These are phyloP conservation scores for Penicillium parvum DNA, from an alignment of 495 filamentous ascomycete species.

Conservation along the genomic window DNA sequence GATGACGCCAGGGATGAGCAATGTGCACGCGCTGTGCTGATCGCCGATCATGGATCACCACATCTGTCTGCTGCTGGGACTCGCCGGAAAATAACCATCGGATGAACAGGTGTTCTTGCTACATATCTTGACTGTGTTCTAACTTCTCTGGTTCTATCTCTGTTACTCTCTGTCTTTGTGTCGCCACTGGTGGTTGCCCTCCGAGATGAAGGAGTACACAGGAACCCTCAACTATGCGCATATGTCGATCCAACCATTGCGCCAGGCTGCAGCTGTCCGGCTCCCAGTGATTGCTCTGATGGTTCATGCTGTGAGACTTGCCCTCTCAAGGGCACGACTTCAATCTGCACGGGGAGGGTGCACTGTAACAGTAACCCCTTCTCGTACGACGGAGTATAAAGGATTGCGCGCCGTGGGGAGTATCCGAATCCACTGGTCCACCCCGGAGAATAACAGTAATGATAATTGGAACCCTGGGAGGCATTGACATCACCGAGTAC, in stretches of 20 bases:
- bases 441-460: slow-evolving; percentile 25
- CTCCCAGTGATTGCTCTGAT: no score
- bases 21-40: slow-evolving; percentile 19
- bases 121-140: no score
- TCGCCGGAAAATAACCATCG: slow-evolving; percentile 30
- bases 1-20: slow-evolving; percentile 25
- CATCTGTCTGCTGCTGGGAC: slow-evolving; percentile 22
- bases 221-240: slow-evolving; percentile 11
- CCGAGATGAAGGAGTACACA: no score
- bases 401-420: no score
- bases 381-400: slow-evolving; percentile 25
- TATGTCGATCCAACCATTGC: slow-evolving; percentile 5
- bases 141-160: no score
- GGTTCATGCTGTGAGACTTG: slow-evolving; percentile 18
- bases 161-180: no score
- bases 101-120: no score
- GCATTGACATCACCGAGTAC: slow-evolving; percentile 5
- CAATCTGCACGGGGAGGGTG: background rate
- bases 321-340: background rate
- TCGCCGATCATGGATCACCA: slow-evolving; percentile 22
- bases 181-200: no score
- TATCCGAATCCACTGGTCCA: no score
- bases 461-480: slow-evolving; percentile 1
- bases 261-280: slow-evolving; percentile 17
- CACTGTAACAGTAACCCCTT: slow-evolving; percentile 29